Conservation (phyloP, 139 green algal species). For the Chlamydomonas sp. region DNA sequence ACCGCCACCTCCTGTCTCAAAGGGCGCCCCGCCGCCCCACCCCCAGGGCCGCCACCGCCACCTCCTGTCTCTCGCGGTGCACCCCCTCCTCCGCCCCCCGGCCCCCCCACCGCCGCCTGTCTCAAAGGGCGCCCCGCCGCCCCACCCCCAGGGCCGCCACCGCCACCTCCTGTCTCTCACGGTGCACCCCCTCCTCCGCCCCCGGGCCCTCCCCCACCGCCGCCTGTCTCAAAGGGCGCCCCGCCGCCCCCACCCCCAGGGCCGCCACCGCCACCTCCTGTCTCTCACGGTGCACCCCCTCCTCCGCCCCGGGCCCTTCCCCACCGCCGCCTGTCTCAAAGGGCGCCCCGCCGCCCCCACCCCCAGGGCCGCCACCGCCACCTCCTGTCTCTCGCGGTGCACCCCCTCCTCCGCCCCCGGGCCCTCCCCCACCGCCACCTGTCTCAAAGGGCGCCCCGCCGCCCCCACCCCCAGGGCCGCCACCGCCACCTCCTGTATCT, state of each 20-base stretch:
- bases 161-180: not conserved
- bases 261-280: not conserved
- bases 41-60: not conserved
- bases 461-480: slow-evolving; percentile 10
- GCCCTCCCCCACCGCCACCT: not conserved
- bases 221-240: too few species aligned
- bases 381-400: too few species aligned
- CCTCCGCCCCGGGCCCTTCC: not conserved
- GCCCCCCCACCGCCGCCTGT: not conserved
- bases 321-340: too few species aligned
- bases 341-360: too few species aligned
- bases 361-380: too few species aligned
- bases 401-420: not conserved
- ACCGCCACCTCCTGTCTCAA: not conserved
- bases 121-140: not conserved
- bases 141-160: not conserved
- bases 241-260: not conserved
- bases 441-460: not conserved
- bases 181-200: not conserved
- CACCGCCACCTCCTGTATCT: not conserved
- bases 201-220: not conserved
- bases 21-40: not conserved
- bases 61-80: not conserved
- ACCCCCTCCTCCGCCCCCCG: not conserved
- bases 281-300: not conserved